Evolutionary conservation across 2,329 filamentous ascomycete species (phyloP).

Genomic region (Plectosphaerella cucumerina): DNA sequence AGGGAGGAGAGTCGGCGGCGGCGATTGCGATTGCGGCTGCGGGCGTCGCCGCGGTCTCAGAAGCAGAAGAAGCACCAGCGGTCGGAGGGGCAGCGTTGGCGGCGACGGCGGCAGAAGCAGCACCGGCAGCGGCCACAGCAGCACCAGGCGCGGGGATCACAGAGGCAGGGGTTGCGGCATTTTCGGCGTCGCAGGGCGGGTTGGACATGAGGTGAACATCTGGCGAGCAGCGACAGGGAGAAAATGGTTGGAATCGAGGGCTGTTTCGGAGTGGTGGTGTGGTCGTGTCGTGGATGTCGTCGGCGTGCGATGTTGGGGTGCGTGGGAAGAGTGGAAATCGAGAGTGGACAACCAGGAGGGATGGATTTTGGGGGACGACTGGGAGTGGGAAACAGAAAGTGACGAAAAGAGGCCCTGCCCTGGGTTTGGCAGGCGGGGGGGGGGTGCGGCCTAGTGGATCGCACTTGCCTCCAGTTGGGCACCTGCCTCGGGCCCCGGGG

Average conservation of each 20-base stretch:
- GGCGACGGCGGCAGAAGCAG: slow-evolving; percentile 8
- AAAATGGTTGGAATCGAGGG: slow-evolving; percentile 17
- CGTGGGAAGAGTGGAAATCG: slow-evolving; percentile 7
- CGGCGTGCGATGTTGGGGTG: background rate
- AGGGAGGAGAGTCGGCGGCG: slow-evolving; percentile 6
- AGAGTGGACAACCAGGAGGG: slow-evolving; percentile 8
- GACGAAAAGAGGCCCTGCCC: slow-evolving; percentile 5
- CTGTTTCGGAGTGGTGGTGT: slow-evolving; percentile 6
- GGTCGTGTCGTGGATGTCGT: slow-evolving; percentile 1
- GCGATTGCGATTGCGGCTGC: slow-evolving; percentile 30
- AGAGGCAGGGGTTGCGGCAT: slow-evolving; percentile 48
- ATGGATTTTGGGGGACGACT: background rate
- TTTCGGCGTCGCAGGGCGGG: slow-evolving; percentile 44
- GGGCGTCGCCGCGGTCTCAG: slow-evolving; percentile 38
- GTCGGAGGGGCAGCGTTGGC: slow-evolving; percentile 3
- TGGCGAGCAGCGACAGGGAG: slow-evolving; percentile 31
- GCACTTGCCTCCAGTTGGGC: background rate
- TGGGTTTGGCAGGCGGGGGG: background rate
- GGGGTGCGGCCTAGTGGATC: slow-evolving; percentile 1
- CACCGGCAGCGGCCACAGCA: slow-evolving; percentile 7
- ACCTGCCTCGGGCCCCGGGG: too few species aligned
- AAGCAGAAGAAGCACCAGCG: background rate
- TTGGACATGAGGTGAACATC: slow-evolving; percentile 58
- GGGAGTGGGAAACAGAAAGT: slow-evolving; percentile 6
- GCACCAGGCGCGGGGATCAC: slow-evolving; percentile 28